Evolutionary conservation across 2,329 filamentous ascomycete genomes (phyloP).

Genomic region (Sclerotinia trifoliorum): DNA sequence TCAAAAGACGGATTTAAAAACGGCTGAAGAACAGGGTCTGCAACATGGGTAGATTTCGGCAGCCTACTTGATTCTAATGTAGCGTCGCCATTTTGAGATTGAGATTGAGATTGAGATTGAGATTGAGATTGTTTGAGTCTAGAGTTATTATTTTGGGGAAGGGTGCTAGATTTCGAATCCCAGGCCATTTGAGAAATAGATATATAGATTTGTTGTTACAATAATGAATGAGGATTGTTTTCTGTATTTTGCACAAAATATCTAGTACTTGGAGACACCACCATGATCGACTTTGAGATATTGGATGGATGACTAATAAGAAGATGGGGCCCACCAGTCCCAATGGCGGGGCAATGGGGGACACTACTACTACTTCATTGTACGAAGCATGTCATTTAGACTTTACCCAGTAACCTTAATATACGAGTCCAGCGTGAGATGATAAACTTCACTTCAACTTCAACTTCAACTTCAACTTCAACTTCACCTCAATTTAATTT

Average conservation of each 20-base stretch:
- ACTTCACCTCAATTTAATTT: not conserved
- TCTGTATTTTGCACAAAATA: not conserved
- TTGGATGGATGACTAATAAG: not conserved
- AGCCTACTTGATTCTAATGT: conserved; percentile 23
- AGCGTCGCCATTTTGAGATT: conserved; percentile 22
- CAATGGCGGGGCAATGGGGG: not conserved
- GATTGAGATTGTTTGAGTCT: conserved; percentile 19
- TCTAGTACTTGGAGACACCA: not conserved
- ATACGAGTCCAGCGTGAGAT: too few species aligned
- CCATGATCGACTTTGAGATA: not conserved
- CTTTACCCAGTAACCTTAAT: too few species aligned
- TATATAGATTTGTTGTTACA: not conserved
- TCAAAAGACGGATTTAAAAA: conserved; percentile 80
- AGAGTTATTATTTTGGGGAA: conserved; percentile 34
- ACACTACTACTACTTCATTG: not conserved
- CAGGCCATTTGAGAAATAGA: conserved; percentile 32
- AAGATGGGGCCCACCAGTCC: not conserved
- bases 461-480: not conserved
- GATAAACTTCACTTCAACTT: too few species aligned
- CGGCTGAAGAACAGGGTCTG: conserved; percentile 69
- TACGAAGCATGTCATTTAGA: not conserved
- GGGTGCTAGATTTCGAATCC: conserved; percentile 36
- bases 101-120: conserved; percentile 20
- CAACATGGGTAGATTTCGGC: conserved; percentile 57
- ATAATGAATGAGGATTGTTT: not conserved